These are phyloP conservation scores for Agrocybe pediades DNA, from an alignment of 768 basidiomycete genomes.

Conservation along the genomic window DNA sequence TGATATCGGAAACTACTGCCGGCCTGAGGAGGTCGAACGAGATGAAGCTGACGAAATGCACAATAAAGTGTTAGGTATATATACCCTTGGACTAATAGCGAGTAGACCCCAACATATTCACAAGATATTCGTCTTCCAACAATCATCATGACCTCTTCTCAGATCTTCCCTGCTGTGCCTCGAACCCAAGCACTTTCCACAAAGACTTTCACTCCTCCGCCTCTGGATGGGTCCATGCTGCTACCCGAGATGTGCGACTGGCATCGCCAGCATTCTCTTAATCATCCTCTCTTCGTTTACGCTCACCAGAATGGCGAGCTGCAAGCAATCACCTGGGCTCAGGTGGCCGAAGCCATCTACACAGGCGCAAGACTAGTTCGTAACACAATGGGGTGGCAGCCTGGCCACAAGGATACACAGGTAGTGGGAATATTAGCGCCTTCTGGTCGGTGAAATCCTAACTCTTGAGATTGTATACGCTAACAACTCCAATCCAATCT, in stretches of 20 bases:
- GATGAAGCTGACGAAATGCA: too few species aligned
- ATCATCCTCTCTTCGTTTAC: conserved; percentile 1
- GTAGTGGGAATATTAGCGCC: conserved; percentile 3
- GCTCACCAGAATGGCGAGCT: background rate
- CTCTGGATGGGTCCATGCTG: background rate
- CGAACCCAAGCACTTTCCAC: background rate
- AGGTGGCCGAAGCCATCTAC: conserved; percentile 5
- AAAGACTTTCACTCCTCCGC: background rate
- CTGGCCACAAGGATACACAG: background rate
- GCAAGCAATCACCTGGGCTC: conserved; percentile 5
- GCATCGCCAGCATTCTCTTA: background rate
- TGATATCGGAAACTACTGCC: too few species aligned
- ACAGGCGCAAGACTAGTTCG: conserved; percentile 1
- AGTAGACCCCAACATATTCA: too few species aligned
- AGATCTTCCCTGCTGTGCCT: too few species aligned
- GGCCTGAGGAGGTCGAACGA: too few species aligned
- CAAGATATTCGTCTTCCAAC: too few species aligned
- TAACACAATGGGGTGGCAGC: background rate
- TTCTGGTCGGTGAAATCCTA: too few species aligned
- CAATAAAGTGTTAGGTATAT: too few species aligned
- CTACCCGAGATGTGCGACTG: background rate
- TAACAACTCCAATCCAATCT: too few species aligned
- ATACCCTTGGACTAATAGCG: too few species aligned
- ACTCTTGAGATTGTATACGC: too few species aligned
- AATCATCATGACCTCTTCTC: too few species aligned